Conservation (phyloP, 164 flowering plant genomes). For the Santalum album region DNA sequence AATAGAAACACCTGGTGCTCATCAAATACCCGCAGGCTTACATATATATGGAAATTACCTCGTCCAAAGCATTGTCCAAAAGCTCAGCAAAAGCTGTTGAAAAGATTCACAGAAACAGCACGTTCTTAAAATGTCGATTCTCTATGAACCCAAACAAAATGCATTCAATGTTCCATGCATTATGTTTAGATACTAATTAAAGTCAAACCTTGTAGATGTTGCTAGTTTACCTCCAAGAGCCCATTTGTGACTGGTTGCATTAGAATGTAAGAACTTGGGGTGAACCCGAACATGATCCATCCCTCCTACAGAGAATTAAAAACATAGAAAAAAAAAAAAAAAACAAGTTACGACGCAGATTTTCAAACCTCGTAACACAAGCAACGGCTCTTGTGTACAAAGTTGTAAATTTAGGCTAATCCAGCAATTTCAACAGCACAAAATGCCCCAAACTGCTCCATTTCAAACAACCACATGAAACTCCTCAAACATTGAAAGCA, state of each 20-base stretch:
- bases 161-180: background rate
- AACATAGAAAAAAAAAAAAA: slow-evolving; percentile 1
- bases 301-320: slow-evolving; percentile 42
- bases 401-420: too few relatives aligned
- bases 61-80: slow-evolving; percentile 93
- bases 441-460: too few relatives aligned
- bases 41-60: slow-evolving; percentile 33
- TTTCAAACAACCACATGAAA: too few relatives aligned
- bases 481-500: too few relatives aligned
- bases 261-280: slow-evolving; percentile 92
- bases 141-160: background rate
- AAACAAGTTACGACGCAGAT: background rate
- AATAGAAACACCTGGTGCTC: background rate
- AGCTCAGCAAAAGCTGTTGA: slow-evolving; percentile 94
- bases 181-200: background rate
- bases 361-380: too few relatives aligned
- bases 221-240: slow-evolving; percentile 81
- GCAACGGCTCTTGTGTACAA: too few relatives aligned
- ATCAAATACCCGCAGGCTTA: background rate
- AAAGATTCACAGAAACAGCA: background rate
- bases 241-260: slow-evolving; percentile 99
- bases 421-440: too few relatives aligned
- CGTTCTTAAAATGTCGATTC: background rate
- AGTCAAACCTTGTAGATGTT: background rate
- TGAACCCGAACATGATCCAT: slow-evolving; percentile 97